Base-by-base conservation (phyloP, 129 eudicot genomes). In the Escallonia herrerae region DNA sequence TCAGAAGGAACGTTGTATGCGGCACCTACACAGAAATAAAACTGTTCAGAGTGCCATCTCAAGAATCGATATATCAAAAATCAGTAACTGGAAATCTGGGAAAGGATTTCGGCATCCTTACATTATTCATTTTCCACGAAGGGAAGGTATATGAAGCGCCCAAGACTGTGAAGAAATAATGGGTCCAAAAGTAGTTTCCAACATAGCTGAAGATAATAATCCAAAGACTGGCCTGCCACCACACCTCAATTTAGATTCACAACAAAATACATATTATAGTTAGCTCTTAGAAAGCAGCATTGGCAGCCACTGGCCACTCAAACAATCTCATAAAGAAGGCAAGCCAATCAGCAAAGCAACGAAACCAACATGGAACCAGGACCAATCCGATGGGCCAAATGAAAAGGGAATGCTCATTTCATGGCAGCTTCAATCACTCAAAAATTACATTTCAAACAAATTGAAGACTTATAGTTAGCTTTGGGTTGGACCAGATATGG, bases 131-230 rank as follows among this genome's bases (percentile, higher is more conserved):
- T 79, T 76, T 91, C 98, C 98, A 88, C 40, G 98, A 91, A 8
- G 98, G 98, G 62, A 91, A 91, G 47, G 98, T 88, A 78, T 91
- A 91, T 3, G 98, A 85, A 59, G 97, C 97, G 41, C 97, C 97
- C 57, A 91, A 78, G 11, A 91, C 96, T 47, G 85, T 91, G 89
- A 91, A 91, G 65, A 91, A 91, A 70, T 91, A 91, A 76, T 91
- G 98, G 49, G 98, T 91, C 96, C 98, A 91, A 80, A 91, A 88
- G 81, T 91, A 88, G 77, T 88, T 91, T 5, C 96, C 98, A 58
- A 91, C 98, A 60, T 88, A 91, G 71, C 95, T 84, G 71, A 91
- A 91, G 46, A 91, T 77, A 15, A 75, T 56, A 74, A 85, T 87
- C 96, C 96, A 91, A 65, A 91, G 68, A 83, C 82, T 88, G 67